These are phyloP conservation scores for Xanthoparmelia taractica DNA, from an alignment of 495 filamentous ascomycete genomes.

Conservation along the genomic window DNA sequence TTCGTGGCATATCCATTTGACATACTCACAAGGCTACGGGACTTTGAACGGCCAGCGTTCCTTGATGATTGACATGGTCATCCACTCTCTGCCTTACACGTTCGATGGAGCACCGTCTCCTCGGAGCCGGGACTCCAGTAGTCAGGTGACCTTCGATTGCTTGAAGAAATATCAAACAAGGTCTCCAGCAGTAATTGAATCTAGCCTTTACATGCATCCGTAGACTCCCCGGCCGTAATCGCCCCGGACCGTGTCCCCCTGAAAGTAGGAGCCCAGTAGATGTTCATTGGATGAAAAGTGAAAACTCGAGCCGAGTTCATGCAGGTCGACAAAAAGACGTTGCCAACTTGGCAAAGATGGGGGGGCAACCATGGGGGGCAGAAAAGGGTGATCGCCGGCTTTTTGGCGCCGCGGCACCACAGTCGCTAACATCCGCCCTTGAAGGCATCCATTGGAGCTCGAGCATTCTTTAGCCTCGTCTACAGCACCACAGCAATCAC, in stretches of 20 bases:
- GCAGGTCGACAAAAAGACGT: neutral
- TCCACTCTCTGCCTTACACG: neutral
- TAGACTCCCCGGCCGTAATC: neutral
- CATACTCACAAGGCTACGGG: neutral
- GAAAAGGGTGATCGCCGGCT: neutral
- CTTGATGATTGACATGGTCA: neutral
- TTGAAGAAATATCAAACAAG: neutral
- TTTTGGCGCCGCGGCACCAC: conserved; percentile 1
- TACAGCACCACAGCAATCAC: neutral
- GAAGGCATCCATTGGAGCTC: neutral
- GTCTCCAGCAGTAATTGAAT: neutral
- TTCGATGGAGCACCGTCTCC: neutral
- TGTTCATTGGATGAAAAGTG: neutral
- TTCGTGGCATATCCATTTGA: neutral
- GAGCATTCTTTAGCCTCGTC: neutral
- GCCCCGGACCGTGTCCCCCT: neutral
- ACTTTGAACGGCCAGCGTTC: neutral
- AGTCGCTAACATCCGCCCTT: neutral
- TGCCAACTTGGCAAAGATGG: neutral
- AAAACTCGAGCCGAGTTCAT: neutral
- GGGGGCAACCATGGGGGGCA: too few species aligned
- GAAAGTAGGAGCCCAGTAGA: neutral
- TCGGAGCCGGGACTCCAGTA: neutral
- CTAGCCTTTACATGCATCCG: neutral
- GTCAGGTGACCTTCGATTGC: neutral